Evolutionary conservation across 768 basidiomycete species (phyloP).

Genomic region (Naganishia kalamii): DNA sequence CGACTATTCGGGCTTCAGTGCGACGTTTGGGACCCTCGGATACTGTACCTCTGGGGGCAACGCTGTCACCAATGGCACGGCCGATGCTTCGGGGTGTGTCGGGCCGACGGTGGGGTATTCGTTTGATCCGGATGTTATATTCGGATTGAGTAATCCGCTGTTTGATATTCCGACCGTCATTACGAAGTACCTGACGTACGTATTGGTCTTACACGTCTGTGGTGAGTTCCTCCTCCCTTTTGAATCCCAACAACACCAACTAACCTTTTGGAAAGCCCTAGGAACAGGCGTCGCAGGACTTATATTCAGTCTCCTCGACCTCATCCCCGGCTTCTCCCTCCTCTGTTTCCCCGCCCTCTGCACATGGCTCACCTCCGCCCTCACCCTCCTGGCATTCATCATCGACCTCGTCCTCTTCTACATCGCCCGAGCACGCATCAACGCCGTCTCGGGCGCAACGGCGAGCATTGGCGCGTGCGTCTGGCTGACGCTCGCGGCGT

Average conservation of each 20-base stretch:
- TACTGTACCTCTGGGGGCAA: constrained; percentile 64
- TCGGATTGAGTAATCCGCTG: constrained; percentile 58
- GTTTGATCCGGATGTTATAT: constrained; percentile 72
- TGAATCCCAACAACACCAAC: neutral
- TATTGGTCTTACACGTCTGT: constrained; percentile 82
- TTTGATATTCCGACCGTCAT: constrained; percentile 72
- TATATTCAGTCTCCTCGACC: constrained; percentile 73
- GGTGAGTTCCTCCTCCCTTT: constrained; percentile 40
- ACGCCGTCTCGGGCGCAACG: constrained; percentile 61
- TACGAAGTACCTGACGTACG: constrained; percentile 93
- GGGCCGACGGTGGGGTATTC: constrained; percentile 77
- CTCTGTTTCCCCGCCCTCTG: constrained; percentile 45
- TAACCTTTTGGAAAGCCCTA: constrained; percentile 49
- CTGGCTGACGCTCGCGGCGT: constrained; percentile 44
- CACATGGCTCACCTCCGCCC: constrained; percentile 62
- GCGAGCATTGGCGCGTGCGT: constrained; percentile 65
- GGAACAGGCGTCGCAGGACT: constrained; percentile 63
- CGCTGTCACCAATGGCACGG: constrained; percentile 43
- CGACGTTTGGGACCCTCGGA: constrained; percentile 83
- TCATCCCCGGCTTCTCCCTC: constrained; percentile 69
- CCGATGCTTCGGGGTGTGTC: constrained; percentile 58
- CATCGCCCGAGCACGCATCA: constrained; percentile 77
- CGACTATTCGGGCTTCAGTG: constrained; percentile 51
- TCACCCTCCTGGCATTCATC: constrained; percentile 79
- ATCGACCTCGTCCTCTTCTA: constrained; percentile 90